Evolutionary conservation across 1,139 yeast genomes (phyloP), one percentile per base, ranked within the genome.

Genomic region (Hansenula sp.): DNA sequence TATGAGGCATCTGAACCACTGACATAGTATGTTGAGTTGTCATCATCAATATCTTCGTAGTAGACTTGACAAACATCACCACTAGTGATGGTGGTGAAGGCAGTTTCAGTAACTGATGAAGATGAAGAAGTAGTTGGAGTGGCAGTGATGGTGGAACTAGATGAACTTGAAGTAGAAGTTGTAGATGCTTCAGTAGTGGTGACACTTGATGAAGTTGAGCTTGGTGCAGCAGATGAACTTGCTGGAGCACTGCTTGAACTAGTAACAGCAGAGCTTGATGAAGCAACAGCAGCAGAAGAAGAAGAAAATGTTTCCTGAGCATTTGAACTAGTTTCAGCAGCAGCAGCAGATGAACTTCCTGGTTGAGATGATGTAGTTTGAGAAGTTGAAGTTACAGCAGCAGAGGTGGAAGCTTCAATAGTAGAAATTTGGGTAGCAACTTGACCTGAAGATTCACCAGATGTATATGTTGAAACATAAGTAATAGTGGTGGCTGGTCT

Each of bases 1-100:
- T 52, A 51, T 31, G 37, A 24, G 29, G 51, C 68, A 31, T 60
- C 69, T 16, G 64, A 56, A 16, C 73, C 73, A 43, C 67, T 62
- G 34, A 66, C 69, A 31, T 66, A 60, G 36, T 21, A 21, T 7
- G 24, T 21, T 21, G 24, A 21, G 9, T 13, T 13, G 4, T 24
- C 26, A 24, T 24, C 26, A 24, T 41, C 48, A 35, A 59, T 62
- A 45, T 64, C 57, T 27, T 53, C 53, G 37, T 49, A 50, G 45
- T 53, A 53, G 13, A 55, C 44, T 20, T 52, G 52, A 43, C 59
- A 55, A 17, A 53, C 69, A 28, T 61, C 55, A 34, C 48, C 53
- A 8, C 44, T 24, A 13, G 47, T 42, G 26, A 48, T 30, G 4
- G 58, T 51, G 13, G 57, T 42, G 44, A 50, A 51, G 25, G 50